These are phyloP conservation scores for Macadamia integrifolia DNA, from an alignment of 164 flowering plant genomes.

Conservation along the genomic window DNA sequence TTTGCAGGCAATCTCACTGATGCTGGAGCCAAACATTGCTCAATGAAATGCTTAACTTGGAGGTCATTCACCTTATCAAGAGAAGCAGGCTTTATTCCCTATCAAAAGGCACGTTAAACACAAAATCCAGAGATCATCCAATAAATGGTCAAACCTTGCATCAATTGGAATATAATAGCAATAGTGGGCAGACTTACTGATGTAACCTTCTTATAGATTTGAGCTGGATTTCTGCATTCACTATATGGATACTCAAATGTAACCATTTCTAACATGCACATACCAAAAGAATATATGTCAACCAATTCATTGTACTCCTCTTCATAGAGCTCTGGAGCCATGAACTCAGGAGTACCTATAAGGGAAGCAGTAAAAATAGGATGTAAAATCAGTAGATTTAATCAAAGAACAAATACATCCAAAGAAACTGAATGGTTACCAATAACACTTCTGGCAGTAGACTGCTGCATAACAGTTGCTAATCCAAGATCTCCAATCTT, in stretches of 20 bases:
- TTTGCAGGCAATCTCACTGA: constrained; percentile 51
- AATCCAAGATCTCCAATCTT: constrained; percentile 85
- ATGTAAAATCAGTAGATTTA: background rate
- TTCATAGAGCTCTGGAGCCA: constrained; percentile 86
- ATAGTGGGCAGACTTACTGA: constrained; percentile 35
- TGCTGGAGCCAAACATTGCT: constrained; percentile 72
- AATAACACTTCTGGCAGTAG: constrained; percentile 60
- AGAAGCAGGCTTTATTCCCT: constrained; percentile 83
- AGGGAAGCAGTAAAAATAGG: background rate
- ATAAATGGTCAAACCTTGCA: background rate
- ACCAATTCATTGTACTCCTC: constrained; percentile 72
- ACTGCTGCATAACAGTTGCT: constrained; percentile 64
- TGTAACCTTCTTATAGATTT: constrained; percentile 73
- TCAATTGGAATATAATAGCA: background rate
- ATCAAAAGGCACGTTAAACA: constrained; percentile 9
- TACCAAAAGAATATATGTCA: constrained; percentile 76
- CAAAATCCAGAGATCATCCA: background rate
- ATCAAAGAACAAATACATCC: background rate
- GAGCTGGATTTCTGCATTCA: constrained; percentile 69
- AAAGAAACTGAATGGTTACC: constrained; percentile 34
- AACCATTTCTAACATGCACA: constrained; percentile 76
- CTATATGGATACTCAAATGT: constrained; percentile 69
- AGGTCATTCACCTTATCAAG: constrained; percentile 58
- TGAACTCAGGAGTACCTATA: constrained; percentile 76
- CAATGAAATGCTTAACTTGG: constrained; percentile 67